These are phyloP conservation scores for Aspergillus hortae DNA, from an alignment of 2,329 filamentous ascomycete species.

Conservation along the genomic window DNA sequence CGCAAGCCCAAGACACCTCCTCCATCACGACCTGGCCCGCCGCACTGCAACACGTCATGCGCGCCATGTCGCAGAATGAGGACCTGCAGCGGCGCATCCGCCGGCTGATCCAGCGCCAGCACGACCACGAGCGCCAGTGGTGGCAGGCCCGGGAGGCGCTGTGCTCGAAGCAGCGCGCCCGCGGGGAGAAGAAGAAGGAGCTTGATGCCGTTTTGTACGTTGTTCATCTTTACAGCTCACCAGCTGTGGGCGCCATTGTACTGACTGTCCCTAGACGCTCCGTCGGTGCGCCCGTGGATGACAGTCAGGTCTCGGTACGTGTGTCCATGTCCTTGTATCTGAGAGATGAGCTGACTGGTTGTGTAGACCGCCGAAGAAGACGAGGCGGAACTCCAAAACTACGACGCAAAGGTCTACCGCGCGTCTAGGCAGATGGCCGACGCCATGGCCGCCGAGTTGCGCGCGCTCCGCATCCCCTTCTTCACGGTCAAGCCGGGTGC, in stretches of 20 bases:
- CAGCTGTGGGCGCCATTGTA: too few relatives aligned
- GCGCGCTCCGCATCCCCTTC: constrained; percentile 58
- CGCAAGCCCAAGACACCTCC: constrained; percentile 35
- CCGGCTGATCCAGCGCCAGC: constrained; percentile 61
- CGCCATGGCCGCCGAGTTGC: constrained; percentile 55
- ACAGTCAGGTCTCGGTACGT: constrained; percentile 31
- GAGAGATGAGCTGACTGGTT: background rate
- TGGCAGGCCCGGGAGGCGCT: constrained; percentile 52
- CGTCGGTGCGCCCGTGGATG: constrained; percentile 41
- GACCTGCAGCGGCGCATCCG: constrained; percentile 44
- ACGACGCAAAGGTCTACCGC: constrained; percentile 61
- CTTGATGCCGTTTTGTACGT: constrained; percentile 55
- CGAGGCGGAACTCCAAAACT: constrained; percentile 53
- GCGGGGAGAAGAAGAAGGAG: constrained; percentile 52
- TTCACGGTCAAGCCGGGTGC: constrained; percentile 49
- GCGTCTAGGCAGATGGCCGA: constrained; percentile 58
- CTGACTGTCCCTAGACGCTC: too few relatives aligned
- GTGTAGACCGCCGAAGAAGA: constrained; percentile 46
- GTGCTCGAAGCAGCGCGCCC: constrained; percentile 48
- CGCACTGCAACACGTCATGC: constrained; percentile 51
- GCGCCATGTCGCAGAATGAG: constrained; percentile 45
- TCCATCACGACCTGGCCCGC: constrained; percentile 51
- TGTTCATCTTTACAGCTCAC: too few relatives aligned
- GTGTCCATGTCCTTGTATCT: background rate
- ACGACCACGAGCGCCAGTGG: constrained; percentile 61